phyloP scores from a whole-genome alignment of 768 basidiomycete genomes.

The Chlorophyllum brunneum region DNA sequence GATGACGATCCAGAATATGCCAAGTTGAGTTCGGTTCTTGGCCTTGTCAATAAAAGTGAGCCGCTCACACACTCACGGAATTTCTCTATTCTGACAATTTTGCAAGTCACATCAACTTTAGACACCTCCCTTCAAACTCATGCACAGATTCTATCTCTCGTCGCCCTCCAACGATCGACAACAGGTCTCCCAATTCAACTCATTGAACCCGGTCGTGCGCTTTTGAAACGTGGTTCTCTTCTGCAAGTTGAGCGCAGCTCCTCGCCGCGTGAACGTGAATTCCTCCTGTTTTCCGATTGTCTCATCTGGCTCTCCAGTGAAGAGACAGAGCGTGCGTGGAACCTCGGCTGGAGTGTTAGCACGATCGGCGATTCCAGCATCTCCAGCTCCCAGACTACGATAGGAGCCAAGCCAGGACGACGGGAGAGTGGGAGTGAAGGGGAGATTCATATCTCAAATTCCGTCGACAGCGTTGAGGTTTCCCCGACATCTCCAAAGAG shows the following conservation, averaged over 20 bases:
- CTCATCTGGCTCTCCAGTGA: conserved; percentile 73
- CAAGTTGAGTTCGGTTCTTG: conserved; percentile 55
- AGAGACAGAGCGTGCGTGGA: conserved; percentile 20
- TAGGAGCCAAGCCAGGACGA: conserved; percentile 30
- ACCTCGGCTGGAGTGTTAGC: conserved; percentile 31
- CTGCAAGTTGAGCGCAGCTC: conserved; percentile 53
- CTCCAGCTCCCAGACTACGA: conserved; percentile 15
- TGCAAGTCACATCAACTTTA: conserved; percentile 78
- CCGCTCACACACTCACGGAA: conserved; percentile 16
- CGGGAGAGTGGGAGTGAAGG: conserved; percentile 60
- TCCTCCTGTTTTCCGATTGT: conserved; percentile 81
- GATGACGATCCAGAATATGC: conserved; percentile 64
- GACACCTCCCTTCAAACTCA: conserved; percentile 79
- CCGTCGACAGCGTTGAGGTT: not conserved
- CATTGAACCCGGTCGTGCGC: conserved; percentile 73
- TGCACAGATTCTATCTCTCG: conserved; percentile 67
- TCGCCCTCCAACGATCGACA: conserved; percentile 78
- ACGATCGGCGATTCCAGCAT: conserved; percentile 21
- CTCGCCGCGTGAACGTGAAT: conserved; percentile 55
- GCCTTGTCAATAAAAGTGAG: conserved; percentile 73
- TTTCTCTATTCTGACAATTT: not conserved
- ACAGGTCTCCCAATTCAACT: conserved; percentile 74
- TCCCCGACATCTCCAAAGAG: conserved; percentile 9
- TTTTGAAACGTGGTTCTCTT: conserved; percentile 66
- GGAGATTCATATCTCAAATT: conserved; percentile 24